Conservation (phyloP, 495 filamentous ascomycete species). For the Aspergillus affinis region DNA sequence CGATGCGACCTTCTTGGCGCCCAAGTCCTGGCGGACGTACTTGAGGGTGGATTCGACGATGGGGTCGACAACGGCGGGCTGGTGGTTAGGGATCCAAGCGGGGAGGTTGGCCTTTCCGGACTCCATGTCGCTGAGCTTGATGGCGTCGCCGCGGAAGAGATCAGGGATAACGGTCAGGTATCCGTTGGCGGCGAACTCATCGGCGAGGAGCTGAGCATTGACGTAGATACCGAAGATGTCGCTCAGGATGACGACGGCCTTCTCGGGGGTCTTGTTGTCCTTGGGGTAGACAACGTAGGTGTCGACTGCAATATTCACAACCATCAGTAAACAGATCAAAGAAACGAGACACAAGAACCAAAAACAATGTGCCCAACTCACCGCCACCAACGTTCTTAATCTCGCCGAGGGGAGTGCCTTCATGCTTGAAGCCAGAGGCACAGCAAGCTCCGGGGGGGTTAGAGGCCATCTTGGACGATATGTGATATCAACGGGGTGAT, state of each 20-base stretch:
- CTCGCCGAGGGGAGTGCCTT: constrained; percentile 44
- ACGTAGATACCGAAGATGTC: constrained; percentile 73
- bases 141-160: constrained; percentile 70
- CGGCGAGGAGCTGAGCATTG: constrained; percentile 79
- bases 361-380: constrained; percentile 24
- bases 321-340: not conserved
- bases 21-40: constrained; percentile 55
- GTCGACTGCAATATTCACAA: constrained; percentile 28
- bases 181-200: constrained; percentile 79
- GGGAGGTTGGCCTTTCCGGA: constrained; percentile 57
- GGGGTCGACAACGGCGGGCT: constrained; percentile 57
- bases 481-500: not conserved
- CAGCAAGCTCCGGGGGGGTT: constrained; percentile 58
- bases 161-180: constrained; percentile 78
- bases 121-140: constrained; percentile 54
- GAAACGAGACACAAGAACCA: too few species aligned
- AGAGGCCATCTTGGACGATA: constrained; percentile 51
- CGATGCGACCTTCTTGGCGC: constrained; percentile 67
- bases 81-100: constrained; percentile 61
- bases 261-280: constrained; percentile 41
- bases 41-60: constrained; percentile 60
- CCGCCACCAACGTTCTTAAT: constrained; percentile 41
- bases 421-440: constrained; percentile 52
- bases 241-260: constrained; percentile 50
- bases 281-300: constrained; percentile 46